phyloP scores from a whole-genome alignment of 805 yeast species.

The Suhomyces prunicola region DNA sequence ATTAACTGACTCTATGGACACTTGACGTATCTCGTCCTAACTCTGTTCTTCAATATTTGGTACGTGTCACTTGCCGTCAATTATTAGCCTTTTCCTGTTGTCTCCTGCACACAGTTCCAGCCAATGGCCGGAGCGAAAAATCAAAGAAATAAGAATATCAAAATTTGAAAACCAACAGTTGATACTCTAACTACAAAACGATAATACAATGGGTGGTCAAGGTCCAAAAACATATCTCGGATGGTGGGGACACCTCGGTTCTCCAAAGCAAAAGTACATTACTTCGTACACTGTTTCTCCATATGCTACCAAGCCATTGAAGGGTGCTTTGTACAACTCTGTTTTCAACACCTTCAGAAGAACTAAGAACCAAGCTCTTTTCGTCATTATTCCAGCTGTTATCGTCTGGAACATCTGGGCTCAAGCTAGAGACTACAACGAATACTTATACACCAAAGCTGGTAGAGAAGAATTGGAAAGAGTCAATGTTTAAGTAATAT shows the following conservation, averaged over 20 bases:
- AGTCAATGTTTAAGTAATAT: slow-evolving; percentile 35
- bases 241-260: slow-evolving; percentile 95
- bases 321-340: slow-evolving; percentile 80
- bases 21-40: background rate
- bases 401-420: slow-evolving; percentile 86
- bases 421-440: slow-evolving; percentile 85
- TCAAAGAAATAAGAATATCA: slow-evolving; percentile 4
- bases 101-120: slow-evolving; percentile 7
- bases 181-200: background rate
- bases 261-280: slow-evolving; percentile 82
- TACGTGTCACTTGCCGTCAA: background rate
- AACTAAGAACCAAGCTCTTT: slow-evolving; percentile 79
- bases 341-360: slow-evolving; percentile 94
- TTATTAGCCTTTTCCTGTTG: background rate
- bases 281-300: slow-evolving; percentile 91
- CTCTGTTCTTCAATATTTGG: background rate
- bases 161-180: background rate
- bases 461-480: slow-evolving; percentile 93
- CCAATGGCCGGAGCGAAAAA: slow-evolving; percentile 12
- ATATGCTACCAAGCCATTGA: slow-evolving; percentile 87
- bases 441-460: slow-evolving; percentile 92
- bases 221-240: slow-evolving; percentile 82
- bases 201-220: slow-evolving; percentile 58
- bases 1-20: background rate
- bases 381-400: slow-evolving; percentile 71